These are phyloP conservation scores for Drechmeria coniospora DNA, from an alignment of 2,329 filamentous ascomycete genomes.

Conservation along the genomic window DNA sequence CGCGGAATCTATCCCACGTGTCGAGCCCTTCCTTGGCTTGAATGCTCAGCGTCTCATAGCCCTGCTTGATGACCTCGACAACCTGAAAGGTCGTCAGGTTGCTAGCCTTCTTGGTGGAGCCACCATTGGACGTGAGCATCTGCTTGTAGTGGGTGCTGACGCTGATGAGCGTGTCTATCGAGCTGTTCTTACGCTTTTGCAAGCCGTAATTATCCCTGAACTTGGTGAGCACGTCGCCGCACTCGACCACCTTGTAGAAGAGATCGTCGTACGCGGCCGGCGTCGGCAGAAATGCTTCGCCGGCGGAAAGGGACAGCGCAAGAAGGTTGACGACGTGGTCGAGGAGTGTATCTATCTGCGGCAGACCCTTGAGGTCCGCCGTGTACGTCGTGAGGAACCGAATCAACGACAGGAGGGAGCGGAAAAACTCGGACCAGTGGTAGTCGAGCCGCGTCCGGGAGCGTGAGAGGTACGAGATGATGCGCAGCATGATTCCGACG, in stretches of 20 bases:
- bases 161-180: slow-evolving; percentile 71
- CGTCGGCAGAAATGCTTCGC: slow-evolving; percentile 81
- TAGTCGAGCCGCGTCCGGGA: slow-evolving; percentile 70
- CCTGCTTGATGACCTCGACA: slow-evolving; percentile 82
- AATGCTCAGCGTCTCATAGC: slow-evolving; percentile 88
- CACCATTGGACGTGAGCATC: slow-evolving; percentile 48
- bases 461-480: slow-evolving; percentile 71
- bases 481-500: slow-evolving; percentile 65
- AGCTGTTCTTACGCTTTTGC: slow-evolving; percentile 42
- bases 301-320: slow-evolving; percentile 68
- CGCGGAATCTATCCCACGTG: slow-evolving; percentile 71
- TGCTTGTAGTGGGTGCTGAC: slow-evolving; percentile 79
- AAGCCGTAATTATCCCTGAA: slow-evolving; percentile 66
- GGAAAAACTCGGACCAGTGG: slow-evolving; percentile 94
- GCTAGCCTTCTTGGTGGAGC: slow-evolving; percentile 31
- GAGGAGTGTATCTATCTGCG: slow-evolving; percentile 58
- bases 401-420: slow-evolving; percentile 71
- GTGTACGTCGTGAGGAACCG: slow-evolving; percentile 84
- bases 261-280: slow-evolving; percentile 85
- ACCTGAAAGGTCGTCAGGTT: slow-evolving; percentile 74
- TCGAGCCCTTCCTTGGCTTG: slow-evolving; percentile 77
- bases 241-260: slow-evolving; percentile 96
- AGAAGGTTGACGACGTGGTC: slow-evolving; percentile 69
- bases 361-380: slow-evolving; percentile 53
- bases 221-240: slow-evolving; percentile 64